These are phyloP conservation scores for Vitis riparia DNA, from an alignment of 164 flowering plant genomes.

Conservation along the genomic window DNA sequence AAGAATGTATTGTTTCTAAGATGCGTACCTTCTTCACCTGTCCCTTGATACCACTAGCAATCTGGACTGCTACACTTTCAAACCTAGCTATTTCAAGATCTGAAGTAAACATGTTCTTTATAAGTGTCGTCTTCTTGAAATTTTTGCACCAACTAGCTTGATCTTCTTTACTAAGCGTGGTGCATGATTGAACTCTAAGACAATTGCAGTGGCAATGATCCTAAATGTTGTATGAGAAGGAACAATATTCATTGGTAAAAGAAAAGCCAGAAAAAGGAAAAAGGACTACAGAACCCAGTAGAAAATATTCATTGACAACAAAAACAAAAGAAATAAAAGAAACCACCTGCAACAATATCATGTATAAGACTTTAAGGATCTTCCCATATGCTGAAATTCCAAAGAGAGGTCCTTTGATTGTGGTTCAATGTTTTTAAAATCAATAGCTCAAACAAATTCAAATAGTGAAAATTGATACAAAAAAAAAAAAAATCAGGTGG, in stretches of 20 bases:
- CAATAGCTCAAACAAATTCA: too few species aligned
- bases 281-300: conserved; percentile 1
- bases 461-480: too few species aligned
- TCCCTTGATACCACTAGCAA: conserved; percentile 95
- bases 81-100: conserved; percentile 92
- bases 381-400: neutral
- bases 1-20: neutral
- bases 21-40: conserved; percentile 86
- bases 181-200: conserved; percentile 85
- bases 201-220: conserved; percentile 82
- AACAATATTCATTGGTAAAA: too few species aligned
- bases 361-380: too few species aligned
- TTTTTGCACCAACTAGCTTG: conserved; percentile 91
- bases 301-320: neutral
- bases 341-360: neutral
- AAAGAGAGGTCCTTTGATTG: neutral
- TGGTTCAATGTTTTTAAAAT: too few species aligned
- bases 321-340: neutral
- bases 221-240: conserved; percentile 70
- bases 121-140: conserved; percentile 88
- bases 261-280: too few species aligned
- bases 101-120: conserved; percentile 90
- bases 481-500: too few species aligned
- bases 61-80: conserved; percentile 87
- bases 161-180: conserved; percentile 75